These are phyloP conservation scores for Tetracladium setigerum DNA, from an alignment of 495 filamentous ascomycete genomes.

Conservation along the genomic window DNA sequence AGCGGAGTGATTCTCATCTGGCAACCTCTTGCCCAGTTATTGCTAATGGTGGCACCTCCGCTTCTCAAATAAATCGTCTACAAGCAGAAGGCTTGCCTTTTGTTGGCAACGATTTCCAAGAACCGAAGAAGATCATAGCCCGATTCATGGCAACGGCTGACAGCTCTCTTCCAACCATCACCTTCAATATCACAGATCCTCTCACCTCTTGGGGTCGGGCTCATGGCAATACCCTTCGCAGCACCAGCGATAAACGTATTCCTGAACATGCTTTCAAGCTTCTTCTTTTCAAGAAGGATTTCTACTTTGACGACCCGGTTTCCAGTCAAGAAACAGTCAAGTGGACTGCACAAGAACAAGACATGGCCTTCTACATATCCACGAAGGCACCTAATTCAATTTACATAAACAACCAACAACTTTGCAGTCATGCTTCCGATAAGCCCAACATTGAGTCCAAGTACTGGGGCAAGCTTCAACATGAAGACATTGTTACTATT, in stretches of 20 bases:
- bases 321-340: slow-evolving; percentile 13
- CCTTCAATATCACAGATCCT: slow-evolving; percentile 53
- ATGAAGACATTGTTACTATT: slow-evolving; percentile 64
- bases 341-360: slow-evolving; percentile 34
- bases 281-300: slow-evolving; percentile 58
- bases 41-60: too few relatives aligned
- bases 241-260: slow-evolving; percentile 60
- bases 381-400: slow-evolving; percentile 67
- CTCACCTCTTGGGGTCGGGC: slow-evolving; percentile 72
- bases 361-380: slow-evolving; percentile 62
- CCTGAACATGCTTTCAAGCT: slow-evolving; percentile 78
- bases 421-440: slow-evolving; percentile 41
- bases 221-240: slow-evolving; percentile 49
- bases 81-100: neutral
- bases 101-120: slow-evolving; percentile 21
- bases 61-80: neutral
- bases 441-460: slow-evolving; percentile 32
- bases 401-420: slow-evolving; percentile 56
- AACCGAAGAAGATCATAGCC: slow-evolving; percentile 35
- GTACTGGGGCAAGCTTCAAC: slow-evolving; percentile 59
- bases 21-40: neutral
- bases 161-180: slow-evolving; percentile 44
- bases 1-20: slow-evolving; percentile 1
- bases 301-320: slow-evolving; percentile 35
- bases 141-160: slow-evolving; percentile 32